Evolutionary conservation across 345 rosid species (phyloP).

Genomic region (Xanthoceras sorbifolium): DNA sequence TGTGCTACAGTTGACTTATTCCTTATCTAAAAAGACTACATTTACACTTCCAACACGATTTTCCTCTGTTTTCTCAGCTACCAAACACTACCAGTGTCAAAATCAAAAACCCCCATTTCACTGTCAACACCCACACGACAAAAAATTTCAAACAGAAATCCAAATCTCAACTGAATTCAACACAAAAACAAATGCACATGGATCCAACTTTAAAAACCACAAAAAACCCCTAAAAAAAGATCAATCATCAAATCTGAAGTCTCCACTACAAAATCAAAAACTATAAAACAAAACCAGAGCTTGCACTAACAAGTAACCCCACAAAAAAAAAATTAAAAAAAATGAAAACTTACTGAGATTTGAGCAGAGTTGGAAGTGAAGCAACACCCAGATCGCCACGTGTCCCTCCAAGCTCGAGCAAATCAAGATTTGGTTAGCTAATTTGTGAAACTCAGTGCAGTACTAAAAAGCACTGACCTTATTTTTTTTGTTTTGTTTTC

Average conservation of each 20-base stretch:
- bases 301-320: slow-evolving; percentile 21
- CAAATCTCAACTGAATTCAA: slow-evolving; percentile 25
- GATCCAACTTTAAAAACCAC: slow-evolving; percentile 37
- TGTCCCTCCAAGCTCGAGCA: slow-evolving; percentile 51
- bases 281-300: slow-evolving; percentile 10
- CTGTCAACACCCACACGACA: slow-evolving; percentile 20
- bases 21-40: slow-evolving; percentile 12
- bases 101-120: slow-evolving; percentile 30
- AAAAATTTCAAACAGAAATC: slow-evolving; percentile 25
- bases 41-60: slow-evolving; percentile 18
- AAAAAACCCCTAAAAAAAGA: slow-evolving; percentile 12
- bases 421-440: slow-evolving; percentile 45
- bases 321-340: slow-evolving; percentile 16
- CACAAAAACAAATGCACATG: slow-evolving; percentile 30
- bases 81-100: slow-evolving; percentile 28
- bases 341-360: slow-evolving; percentile 53
- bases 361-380: slow-evolving; percentile 49
- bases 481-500: neutral
- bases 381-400: slow-evolving; percentile 64
- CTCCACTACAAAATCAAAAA: slow-evolving; percentile 16
- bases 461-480: slow-evolving; percentile 9
- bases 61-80: slow-evolving; percentile 27
- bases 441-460: slow-evolving; percentile 38
- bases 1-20: slow-evolving; percentile 21
- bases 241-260: slow-evolving; percentile 18